Percentiles rank a stretch among this genome's conserved stretches.
These are phyloP conservation scores for Tulasnella sp. DNA, from an alignment of 768 basidiomycete species.

Conservation along the genomic window DNA sequence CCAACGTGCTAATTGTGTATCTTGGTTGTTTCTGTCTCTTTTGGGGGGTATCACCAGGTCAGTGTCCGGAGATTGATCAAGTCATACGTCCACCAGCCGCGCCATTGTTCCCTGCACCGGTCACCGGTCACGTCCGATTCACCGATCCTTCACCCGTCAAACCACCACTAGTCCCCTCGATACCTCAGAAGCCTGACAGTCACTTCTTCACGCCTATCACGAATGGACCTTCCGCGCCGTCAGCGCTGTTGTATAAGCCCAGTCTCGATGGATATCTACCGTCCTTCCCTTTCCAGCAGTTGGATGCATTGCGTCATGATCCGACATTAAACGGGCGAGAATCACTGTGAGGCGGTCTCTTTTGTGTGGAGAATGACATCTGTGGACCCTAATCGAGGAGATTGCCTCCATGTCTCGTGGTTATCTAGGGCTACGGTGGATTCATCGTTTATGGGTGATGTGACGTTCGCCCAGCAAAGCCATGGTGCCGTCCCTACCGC, in stretches of 20 bases:
- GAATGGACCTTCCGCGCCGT: constrained; percentile 39
- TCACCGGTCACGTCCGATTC: constrained; percentile 14
- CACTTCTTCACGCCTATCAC: constrained; percentile 69
- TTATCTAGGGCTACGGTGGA: constrained; percentile 12
- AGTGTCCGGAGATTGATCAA: constrained; percentile 57
- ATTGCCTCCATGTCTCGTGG: no score
- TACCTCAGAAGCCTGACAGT: constrained; percentile 47
- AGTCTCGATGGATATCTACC: background rate
- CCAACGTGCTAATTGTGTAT: background rate
- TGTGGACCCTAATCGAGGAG: constrained; percentile 27
- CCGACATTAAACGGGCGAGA: constrained; percentile 32
- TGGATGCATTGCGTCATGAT: background rate
- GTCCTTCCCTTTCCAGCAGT: background rate
- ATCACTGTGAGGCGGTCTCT: constrained; percentile 39
- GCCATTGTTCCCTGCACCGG: constrained; percentile 24
- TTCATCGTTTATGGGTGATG: constrained; percentile 12
- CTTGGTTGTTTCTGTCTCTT: background rate
- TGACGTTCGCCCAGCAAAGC: background rate
- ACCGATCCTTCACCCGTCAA: background rate
- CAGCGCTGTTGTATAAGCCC: background rate
- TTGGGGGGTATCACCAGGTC: constrained; percentile 33
- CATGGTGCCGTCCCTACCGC: background rate
- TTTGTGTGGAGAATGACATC: constrained; percentile 20
- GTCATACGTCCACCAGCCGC: constrained; percentile 51
- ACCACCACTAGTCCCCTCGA: constrained; percentile 26